Evolutionary conservation across 495 filamentous ascomycete genomes (phyloP).

Genomic region (Letharia lupina): DNA sequence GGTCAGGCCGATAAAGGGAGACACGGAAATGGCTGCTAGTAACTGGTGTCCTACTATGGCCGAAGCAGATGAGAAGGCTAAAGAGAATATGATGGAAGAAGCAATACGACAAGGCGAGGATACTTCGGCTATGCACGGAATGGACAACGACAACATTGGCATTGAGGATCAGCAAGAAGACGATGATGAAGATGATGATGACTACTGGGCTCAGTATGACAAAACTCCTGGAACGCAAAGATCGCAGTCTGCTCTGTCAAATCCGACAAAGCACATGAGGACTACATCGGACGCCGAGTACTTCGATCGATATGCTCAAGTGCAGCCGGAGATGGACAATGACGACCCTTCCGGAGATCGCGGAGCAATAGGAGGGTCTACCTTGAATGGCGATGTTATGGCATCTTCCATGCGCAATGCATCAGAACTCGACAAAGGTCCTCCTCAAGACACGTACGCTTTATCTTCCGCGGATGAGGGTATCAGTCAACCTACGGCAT

Average conservation of each 20-base stretch:
- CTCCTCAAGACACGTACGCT: neutral
- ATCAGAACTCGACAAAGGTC: slow-evolving; percentile 26
- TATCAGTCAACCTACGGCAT: slow-evolving; percentile 39
- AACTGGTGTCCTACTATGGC: slow-evolving; percentile 45
- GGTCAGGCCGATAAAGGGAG: slow-evolving; percentile 50
- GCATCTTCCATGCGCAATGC: slow-evolving; percentile 33
- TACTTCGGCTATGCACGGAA: slow-evolving; percentile 12
- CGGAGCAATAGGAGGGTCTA: slow-evolving; percentile 42
- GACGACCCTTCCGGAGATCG: slow-evolving; percentile 66
- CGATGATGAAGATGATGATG: slow-evolving; percentile 73
- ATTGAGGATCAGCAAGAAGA: slow-evolving; percentile 18
- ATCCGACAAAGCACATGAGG: slow-evolving; percentile 30
- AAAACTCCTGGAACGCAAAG: slow-evolving; percentile 59
- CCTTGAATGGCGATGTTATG: slow-evolving; percentile 46
- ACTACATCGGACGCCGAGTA: slow-evolving; percentile 62
- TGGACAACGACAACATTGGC: slow-evolving; percentile 9
- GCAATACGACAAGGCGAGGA: slow-evolving; percentile 28
- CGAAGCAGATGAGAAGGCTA: slow-evolving; percentile 42
- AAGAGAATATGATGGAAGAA: slow-evolving; percentile 35
- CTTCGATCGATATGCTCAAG: slow-evolving; percentile 76
- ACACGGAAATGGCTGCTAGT: slow-evolving; percentile 30
- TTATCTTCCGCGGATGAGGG: slow-evolving; percentile 12
- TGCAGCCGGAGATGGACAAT: slow-evolving; percentile 86
- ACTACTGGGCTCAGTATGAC: slow-evolving; percentile 94
- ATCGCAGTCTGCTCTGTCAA: slow-evolving; percentile 47